phyloP scores from a whole-genome alignment of 768 basidiomycete species.

The Peribolospora kevripleyi region DNA sequence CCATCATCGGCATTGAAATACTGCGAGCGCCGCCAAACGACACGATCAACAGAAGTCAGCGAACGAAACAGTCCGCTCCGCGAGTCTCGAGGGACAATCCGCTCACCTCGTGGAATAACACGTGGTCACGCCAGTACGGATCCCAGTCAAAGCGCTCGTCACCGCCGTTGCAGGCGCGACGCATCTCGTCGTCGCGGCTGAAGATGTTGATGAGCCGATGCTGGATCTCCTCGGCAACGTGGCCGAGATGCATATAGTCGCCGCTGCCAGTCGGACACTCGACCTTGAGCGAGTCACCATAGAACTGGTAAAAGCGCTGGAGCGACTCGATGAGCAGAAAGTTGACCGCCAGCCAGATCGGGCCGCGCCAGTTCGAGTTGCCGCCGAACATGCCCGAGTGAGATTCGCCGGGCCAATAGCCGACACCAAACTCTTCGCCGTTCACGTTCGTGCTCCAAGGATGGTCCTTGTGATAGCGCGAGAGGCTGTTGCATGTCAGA shows the following conservation, averaged over 20 bases:
- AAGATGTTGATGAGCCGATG: constrained; percentile 98
- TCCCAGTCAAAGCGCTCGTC: constrained; percentile 66
- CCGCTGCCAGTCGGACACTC: constrained; percentile 94
- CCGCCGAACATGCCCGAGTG: constrained; percentile 89
- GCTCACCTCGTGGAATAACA: constrained; percentile 72
- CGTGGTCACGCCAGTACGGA: constrained; percentile 87
- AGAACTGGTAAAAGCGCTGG: constrained; percentile 94
- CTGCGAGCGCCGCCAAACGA: constrained; percentile 20
- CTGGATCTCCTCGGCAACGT: constrained; percentile 91
- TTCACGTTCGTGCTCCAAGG: constrained; percentile 92
- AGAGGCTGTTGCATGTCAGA: constrained; percentile 31
- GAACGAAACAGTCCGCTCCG: not conserved
- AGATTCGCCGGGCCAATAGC: constrained; percentile 97
- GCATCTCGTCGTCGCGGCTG: constrained; percentile 43
- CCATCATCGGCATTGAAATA: constrained; percentile 92
- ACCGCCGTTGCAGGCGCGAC: constrained; percentile 69
- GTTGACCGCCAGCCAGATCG: constrained; percentile 79
- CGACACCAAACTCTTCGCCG: constrained; percentile 70
- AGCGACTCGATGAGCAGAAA: constrained; percentile 87
- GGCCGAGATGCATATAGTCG: constrained; percentile 87
- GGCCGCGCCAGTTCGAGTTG: constrained; percentile 22
- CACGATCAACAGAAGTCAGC: not conserved
- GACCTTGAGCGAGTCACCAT: constrained; percentile 64
- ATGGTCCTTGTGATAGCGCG: constrained; percentile 64
- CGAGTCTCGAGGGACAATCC: not conserved